Evolutionary conservation across 2,329 filamentous ascomycete species (phyloP).

Genomic region (Ustilaginoidea virens): DNA sequence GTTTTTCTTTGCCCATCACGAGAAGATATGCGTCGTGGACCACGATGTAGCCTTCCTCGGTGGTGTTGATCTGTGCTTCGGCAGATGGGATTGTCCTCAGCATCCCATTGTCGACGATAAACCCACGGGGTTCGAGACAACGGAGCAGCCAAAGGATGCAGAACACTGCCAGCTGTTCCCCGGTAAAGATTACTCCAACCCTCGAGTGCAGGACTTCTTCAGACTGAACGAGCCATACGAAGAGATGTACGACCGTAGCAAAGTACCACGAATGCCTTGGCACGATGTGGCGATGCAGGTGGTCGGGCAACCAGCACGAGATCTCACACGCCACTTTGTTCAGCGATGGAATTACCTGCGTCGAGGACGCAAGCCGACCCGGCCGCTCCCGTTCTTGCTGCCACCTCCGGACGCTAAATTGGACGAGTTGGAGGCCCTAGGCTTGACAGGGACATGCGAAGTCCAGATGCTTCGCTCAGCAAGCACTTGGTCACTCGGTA

Average conservation of each 20-base stretch:
- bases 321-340: conserved; percentile 89
- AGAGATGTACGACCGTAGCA: conserved; percentile 92
- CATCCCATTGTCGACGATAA: conserved; percentile 87
- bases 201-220: conserved; percentile 89
- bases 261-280: conserved; percentile 92
- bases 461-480: conserved; percentile 91
- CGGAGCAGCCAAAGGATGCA: conserved; percentile 62
- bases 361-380: conserved; percentile 79
- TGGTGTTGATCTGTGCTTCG: conserved; percentile 92
- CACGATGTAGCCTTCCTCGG: conserved; percentile 93
- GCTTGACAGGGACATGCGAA: conserved; percentile 86
- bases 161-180: conserved; percentile 95
- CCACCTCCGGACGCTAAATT: conserved; percentile 84
- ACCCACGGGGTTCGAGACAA: conserved; percentile 79
- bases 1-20: conserved; percentile 98
- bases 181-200: conserved; percentile 97
- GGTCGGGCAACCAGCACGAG: conserved; percentile 85
- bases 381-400: conserved; percentile 83
- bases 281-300: conserved; percentile 98
- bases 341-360: conserved; percentile 97
- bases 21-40: conserved; percentile 94
- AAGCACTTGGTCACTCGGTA: conserved; percentile 81
- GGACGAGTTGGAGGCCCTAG: conserved; percentile 73
- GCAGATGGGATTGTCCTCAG: conserved; percentile 91
- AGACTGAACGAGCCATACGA: conserved; percentile 87